phyloP scores from a whole-genome alignment of 2,329 filamentous ascomycete genomes.

The Monilinia polystroma region DNA sequence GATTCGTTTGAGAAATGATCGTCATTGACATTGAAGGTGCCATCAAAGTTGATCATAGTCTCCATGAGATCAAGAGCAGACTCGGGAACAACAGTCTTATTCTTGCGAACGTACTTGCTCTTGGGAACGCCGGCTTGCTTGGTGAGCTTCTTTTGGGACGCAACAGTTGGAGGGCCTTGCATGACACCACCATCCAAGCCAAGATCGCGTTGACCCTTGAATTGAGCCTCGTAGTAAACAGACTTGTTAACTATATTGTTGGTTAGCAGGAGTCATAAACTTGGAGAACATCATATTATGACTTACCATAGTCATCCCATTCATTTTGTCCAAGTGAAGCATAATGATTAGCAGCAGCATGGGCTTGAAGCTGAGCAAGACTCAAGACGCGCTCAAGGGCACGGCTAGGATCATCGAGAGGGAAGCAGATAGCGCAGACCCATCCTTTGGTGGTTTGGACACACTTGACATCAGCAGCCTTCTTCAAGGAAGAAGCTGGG shows the following conservation, averaged over 20 bases:
- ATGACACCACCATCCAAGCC: neutral
- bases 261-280: neutral
- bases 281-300: neutral
- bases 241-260: neutral
- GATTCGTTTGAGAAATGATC: neutral
- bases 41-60: neutral
- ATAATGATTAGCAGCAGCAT: slow-evolving; percentile 5
- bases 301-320: slow-evolving; percentile 5
- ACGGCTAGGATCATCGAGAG: slow-evolving; percentile 5
- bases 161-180: neutral
- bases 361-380: neutral
- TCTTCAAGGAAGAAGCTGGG: neutral
- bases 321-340: neutral
- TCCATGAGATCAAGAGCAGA: neutral
- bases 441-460: slow-evolving; percentile 15
- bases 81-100: neutral
- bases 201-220: slow-evolving; percentile 1
- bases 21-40: no score
- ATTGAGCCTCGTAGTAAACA: slow-evolving; percentile 16
- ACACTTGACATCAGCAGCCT: slow-evolving; percentile 2
- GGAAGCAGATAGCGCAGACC: slow-evolving; percentile 21
- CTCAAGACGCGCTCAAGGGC: slow-evolving; percentile 8
- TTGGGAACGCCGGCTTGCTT: slow-evolving; percentile 3
- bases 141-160: neutral
- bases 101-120: slow-evolving; percentile 11